Percentiles rank a stretch among this genome's conserved stretches.
Evolutionary conservation across 2,329 filamentous ascomycete species (phyloP).

Genomic region (Alternaria hordeiaustralica): DNA sequence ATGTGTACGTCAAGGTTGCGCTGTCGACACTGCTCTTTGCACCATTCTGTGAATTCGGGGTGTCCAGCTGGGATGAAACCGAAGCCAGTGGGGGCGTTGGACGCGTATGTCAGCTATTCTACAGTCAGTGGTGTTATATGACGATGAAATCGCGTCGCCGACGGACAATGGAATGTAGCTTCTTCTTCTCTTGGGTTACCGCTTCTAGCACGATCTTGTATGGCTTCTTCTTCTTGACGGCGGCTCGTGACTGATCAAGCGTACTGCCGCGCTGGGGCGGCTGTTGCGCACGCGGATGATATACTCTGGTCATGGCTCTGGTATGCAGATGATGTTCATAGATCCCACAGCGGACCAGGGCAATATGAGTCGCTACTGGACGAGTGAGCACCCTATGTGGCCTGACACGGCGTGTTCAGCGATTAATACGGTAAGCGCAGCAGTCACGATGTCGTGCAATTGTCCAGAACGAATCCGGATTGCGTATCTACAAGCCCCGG

Average conservation of each 20-base stretch:
- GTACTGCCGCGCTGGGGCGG: conserved; percentile 23
- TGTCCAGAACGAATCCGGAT: conserved; percentile 1
- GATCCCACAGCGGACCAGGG: conserved; percentile 12
- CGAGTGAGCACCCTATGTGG: conserved; percentile 1
- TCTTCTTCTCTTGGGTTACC: conserved; percentile 66
- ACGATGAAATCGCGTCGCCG: conserved; percentile 7
- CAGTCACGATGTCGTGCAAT: conserved; percentile 7
- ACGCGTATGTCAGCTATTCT: conserved; percentile 61
- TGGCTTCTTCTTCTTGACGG: conserved; percentile 49
- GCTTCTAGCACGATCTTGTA: conserved; percentile 67
- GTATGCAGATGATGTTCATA: conserved; percentile 17
- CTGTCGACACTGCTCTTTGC: conserved; percentile 65
- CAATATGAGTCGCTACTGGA: conserved; percentile 2
- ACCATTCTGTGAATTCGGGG: conserved; percentile 63
- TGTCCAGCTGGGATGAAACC: conserved; percentile 67
- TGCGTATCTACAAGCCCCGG: conserved; percentile 28
- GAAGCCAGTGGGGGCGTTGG: conserved; percentile 64
- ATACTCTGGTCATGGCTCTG: conserved; percentile 36
- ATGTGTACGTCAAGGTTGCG: conserved; percentile 62
- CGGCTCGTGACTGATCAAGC: conserved; percentile 32
- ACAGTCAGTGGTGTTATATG: conserved; percentile 41
- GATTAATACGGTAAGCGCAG: conserved; percentile 18
- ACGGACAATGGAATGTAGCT: conserved; percentile 59
- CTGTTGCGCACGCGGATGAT: conserved; percentile 29
- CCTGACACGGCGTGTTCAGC: conserved; percentile 18